A percentile compares a stretch with the other conserved stretches of the same genome.
phyloP scores from a whole-genome alignment of 2,329 filamentous ascomycete species.

The Kalaharituber pfeilii region DNA sequence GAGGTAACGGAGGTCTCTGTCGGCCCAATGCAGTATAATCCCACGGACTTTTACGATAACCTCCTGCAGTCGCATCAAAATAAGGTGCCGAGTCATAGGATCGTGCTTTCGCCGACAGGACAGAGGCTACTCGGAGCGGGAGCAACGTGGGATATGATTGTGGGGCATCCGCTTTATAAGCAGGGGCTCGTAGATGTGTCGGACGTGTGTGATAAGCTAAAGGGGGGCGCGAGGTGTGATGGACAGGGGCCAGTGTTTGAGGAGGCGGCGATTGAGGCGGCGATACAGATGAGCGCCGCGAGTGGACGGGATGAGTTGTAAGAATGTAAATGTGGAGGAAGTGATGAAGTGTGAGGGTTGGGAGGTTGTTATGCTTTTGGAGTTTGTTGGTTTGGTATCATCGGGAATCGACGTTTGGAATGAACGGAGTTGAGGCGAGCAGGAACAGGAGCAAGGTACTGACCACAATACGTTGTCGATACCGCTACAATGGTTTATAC shows the following conservation, averaged over 20 bases:
- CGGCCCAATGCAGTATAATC: conserved; percentile 48
- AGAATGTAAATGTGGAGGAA: no score
- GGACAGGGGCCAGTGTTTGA: conserved; percentile 78
- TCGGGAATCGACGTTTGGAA: no score
- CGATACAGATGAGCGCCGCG: conserved; percentile 62
- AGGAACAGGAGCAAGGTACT: no score
- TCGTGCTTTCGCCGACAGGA: conserved; percentile 47
- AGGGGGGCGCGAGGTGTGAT: conserved; percentile 59
- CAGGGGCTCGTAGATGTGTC: conserved; percentile 64
- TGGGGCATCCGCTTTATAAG: conserved; percentile 59
- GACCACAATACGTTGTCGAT: no score
- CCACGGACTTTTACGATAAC: conserved; percentile 52
- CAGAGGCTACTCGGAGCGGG: conserved; percentile 55
- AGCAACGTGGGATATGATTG: conserved; percentile 80
- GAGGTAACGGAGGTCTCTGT: conserved; percentile 39
- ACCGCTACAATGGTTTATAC: no score
- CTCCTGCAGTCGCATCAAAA: conserved; percentile 44
- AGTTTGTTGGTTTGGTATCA: no score
- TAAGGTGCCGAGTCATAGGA: conserved; percentile 49
- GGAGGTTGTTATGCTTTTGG: no score
- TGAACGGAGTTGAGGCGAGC: no score
- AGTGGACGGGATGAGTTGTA: conserved; percentile 58
- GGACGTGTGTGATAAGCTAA: conserved; percentile 62
- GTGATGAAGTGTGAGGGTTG: no score
- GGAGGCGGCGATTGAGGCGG: conserved; percentile 52